Evolutionary conservation across 2,329 filamentous ascomycete species (phyloP).

Genomic region (Colletotrichum sublineola): DNA sequence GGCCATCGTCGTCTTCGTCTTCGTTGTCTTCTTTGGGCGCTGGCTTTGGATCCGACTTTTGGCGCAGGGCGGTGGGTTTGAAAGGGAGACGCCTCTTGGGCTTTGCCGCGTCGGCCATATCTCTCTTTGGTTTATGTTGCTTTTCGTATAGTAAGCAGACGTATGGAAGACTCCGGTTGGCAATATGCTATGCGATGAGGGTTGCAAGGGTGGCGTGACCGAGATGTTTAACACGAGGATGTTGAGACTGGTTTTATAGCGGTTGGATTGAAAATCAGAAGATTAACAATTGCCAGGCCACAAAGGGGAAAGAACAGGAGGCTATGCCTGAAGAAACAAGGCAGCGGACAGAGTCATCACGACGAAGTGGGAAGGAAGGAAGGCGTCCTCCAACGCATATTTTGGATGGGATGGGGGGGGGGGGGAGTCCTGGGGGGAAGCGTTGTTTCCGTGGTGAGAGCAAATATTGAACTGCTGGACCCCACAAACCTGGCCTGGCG

Average conservation of each 20-base stretch:
- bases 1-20: slow-evolving; percentile 52
- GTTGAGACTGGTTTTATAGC: neutral
- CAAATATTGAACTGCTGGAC: slow-evolving; percentile 23
- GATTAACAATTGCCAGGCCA: neutral
- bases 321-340: slow-evolving; percentile 23
- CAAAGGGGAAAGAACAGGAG: slow-evolving; percentile 6
- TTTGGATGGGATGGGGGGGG: slow-evolving; percentile 15
- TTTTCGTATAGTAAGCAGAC: neutral
- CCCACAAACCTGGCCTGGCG: slow-evolving; percentile 20
- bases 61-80: slow-evolving; percentile 61
- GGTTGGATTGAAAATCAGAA: neutral
- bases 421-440: neutral
- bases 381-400: slow-evolving; percentile 25
- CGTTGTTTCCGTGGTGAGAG: slow-evolving; percentile 37
- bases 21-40: slow-evolving; percentile 37
- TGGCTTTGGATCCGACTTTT: slow-evolving; percentile 48
- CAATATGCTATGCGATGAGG: slow-evolving; percentile 6
- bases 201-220: slow-evolving; percentile 4
- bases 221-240: neutral
- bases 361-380: neutral
- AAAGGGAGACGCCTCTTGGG: slow-evolving; percentile 61
- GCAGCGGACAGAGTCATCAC: slow-evolving; percentile 28
- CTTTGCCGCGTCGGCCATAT: slow-evolving; percentile 39
- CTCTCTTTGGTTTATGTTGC: neutral
- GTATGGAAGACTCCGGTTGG: neutral